These are phyloP conservation scores for Aspergillus cristatus DNA, from an alignment of 495 filamentous ascomycete species.

Conservation along the genomic window DNA sequence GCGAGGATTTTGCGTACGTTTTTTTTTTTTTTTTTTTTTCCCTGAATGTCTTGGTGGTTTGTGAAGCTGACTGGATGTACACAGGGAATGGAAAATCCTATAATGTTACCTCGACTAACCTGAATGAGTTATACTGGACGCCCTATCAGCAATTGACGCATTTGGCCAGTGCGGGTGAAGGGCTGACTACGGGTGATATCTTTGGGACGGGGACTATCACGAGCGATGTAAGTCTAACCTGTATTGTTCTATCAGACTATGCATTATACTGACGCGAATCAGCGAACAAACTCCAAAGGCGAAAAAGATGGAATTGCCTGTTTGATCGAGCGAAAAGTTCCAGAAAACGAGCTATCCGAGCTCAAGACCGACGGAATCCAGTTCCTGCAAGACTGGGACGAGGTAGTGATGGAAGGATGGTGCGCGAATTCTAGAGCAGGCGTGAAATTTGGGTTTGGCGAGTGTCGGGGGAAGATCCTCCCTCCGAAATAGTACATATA, in stretches of 20 bases:
- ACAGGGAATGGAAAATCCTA: conserved; percentile 16
- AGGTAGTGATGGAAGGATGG: conserved; percentile 18
- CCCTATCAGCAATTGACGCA: conserved; percentile 18
- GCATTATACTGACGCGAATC: background rate
- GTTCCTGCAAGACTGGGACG: conserved; percentile 17
- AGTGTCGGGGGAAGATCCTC: conserved; percentile 11
- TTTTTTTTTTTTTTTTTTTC: background rate
- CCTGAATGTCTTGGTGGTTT: too few species aligned
- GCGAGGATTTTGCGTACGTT: conserved; percentile 14
- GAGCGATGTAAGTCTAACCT: conserved; percentile 7
- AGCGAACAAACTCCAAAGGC: conserved; percentile 7
- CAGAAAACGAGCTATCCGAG: conserved; percentile 2
- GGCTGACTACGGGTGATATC: conserved; percentile 14
- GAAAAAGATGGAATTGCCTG: conserved; percentile 13
- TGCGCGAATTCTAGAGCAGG: conserved; percentile 8
- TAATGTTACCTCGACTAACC: conserved; percentile 10
- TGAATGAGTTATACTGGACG: conserved; percentile 19
- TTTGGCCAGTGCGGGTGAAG: conserved; percentile 11
- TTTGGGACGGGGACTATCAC: conserved; percentile 19
- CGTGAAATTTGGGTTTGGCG: conserved; percentile 13
- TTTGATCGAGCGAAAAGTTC: conserved; percentile 11
- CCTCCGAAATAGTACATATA: conserved; percentile 2
- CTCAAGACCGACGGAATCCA: conserved; percentile 2
- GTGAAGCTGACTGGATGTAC: too few species aligned
- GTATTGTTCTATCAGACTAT: background rate